Base-by-base conservation (phyloP, 768 basidiomycete species). In the Rhizopogon salebrosus region DNA sequence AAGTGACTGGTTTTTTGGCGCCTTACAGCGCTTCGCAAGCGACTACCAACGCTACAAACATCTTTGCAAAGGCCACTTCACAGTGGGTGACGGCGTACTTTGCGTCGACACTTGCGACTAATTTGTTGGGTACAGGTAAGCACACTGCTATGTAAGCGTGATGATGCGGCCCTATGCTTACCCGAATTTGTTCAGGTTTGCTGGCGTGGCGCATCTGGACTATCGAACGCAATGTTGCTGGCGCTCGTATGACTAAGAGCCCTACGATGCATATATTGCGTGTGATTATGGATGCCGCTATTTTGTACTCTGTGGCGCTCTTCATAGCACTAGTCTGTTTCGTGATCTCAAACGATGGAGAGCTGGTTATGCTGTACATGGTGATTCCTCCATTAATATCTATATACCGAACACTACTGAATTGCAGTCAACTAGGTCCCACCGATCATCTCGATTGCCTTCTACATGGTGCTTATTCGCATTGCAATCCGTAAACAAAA, bases 241-340 rank as follows among this genome's bases (percentile, higher is more conserved):
- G 10, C 7, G 1, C 43, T n/a, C 51, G 51, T 10, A 5, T 41
- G 10, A 31, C 29, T 3, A 26, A 27, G 31, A 31, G 18, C 20
- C n/a, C 22, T 29, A 13, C 23, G 1, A 16, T 42, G 16, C 41
- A 40, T 7, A 31, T 45, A 18, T 14, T 52, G 40, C 41, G 40
- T 7, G 20, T 52, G 5, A 13, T 52, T 26, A 22, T 52, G n/a
- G 51, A 52, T 43, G 26, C 51, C 16, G 41, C 31, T 16, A 45
- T 52, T 24, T 31, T 45, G 41, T 52, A 52, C 41, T 52, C 51
- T 16, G 51, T 41, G n/a, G 14, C 51, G 18, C 41, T 52, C 9
- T 52, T 52, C 26, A 22, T 29, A 24, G 51, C 51, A 18, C 51
- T 52, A 22, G 29, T 52, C n/a, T 52, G 51, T 29, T 52, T 52